Conservation (phyloP, 768 basidiomycete species). For the Cytidiella melzeri region DNA sequence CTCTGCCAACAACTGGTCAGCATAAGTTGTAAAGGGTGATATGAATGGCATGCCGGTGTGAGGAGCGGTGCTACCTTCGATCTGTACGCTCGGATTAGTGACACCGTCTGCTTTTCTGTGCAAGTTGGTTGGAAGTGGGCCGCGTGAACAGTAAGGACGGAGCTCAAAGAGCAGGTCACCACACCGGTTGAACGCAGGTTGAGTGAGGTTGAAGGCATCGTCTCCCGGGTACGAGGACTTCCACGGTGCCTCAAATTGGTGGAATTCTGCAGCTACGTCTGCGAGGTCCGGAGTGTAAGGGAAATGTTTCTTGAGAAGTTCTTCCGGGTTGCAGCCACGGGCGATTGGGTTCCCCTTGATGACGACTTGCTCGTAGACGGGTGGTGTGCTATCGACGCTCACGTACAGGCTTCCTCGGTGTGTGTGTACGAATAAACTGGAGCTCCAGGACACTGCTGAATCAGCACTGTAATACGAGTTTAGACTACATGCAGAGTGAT, state of each 20-base stretch:
- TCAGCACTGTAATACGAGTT: too few relatives aligned
- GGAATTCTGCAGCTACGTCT: conserved; percentile 19
- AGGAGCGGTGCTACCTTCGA: too few relatives aligned
- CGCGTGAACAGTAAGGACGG: conserved; percentile 15
- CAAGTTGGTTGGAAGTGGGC: too few relatives aligned
- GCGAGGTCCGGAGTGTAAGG: conserved; percentile 19
- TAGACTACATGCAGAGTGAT: too few relatives aligned
- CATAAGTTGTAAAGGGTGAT: too few relatives aligned
- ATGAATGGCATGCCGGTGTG: too few relatives aligned
- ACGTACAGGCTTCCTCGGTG: conserved; percentile 20
- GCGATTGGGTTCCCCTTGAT: conserved; percentile 6
- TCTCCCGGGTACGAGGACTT: conserved; percentile 19
- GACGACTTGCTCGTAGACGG: too few relatives aligned
- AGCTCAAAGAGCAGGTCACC: conserved; percentile 28
- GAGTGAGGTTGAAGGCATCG: conserved; percentile 21
- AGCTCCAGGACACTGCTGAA: too few relatives aligned
- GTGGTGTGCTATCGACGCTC: too few relatives aligned
- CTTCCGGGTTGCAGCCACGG: conserved; percentile 15
- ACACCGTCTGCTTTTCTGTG: too few relatives aligned
- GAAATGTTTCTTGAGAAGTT: conserved; percentile 18
- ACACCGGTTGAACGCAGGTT: conserved; percentile 25
- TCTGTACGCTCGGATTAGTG: too few relatives aligned
- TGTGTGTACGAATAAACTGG: conserved; percentile 17
- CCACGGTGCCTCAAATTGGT: conserved; percentile 25
- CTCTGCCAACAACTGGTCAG: too few relatives aligned